phyloP scores from a whole-genome alignment of 2,329 filamentous ascomycete species.

The Cercospora sesami region DNA sequence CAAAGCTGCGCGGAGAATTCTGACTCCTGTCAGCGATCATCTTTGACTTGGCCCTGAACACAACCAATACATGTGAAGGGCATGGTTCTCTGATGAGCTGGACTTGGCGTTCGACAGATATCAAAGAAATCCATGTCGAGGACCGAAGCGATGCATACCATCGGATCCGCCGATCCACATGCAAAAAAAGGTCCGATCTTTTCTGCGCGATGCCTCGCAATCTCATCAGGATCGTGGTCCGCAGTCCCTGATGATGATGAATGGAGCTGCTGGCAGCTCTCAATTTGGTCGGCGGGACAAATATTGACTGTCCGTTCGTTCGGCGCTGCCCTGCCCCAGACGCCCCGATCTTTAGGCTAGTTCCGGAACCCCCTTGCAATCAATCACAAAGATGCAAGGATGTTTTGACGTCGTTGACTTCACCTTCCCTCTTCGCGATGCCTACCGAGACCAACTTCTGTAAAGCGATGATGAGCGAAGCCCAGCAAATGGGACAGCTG shows the following conservation, averaged over 20 bases:
- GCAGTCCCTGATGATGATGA: neutral
- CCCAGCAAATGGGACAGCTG: neutral
- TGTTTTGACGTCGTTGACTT: neutral
- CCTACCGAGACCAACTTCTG: neutral
- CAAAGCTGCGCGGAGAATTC: neutral
- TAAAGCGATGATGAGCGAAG: neutral
- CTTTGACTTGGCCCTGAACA: neutral
- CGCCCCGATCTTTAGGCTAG: constrained; percentile 1
- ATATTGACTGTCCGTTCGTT: neutral
- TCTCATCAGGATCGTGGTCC: neutral
- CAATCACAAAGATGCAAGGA: neutral
- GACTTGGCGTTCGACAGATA: neutral
- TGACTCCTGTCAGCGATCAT: neutral
- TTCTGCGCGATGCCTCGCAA: neutral
- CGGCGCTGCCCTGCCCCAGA: neutral
- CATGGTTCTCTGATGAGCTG: neutral
- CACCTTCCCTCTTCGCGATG: neutral
- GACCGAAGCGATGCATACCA: neutral
- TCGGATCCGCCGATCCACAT: neutral
- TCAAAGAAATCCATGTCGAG: neutral
- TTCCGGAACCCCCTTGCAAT: neutral
- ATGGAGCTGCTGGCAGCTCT: neutral
- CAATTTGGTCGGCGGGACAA: constrained; percentile 1
- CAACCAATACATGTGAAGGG: neutral
- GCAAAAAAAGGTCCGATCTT: neutral